Evolutionary conservation across 164 flowering plant species (phyloP), one percentile per base, ranked within the genome.

Genomic region (Liquidambar formosana): DNA sequence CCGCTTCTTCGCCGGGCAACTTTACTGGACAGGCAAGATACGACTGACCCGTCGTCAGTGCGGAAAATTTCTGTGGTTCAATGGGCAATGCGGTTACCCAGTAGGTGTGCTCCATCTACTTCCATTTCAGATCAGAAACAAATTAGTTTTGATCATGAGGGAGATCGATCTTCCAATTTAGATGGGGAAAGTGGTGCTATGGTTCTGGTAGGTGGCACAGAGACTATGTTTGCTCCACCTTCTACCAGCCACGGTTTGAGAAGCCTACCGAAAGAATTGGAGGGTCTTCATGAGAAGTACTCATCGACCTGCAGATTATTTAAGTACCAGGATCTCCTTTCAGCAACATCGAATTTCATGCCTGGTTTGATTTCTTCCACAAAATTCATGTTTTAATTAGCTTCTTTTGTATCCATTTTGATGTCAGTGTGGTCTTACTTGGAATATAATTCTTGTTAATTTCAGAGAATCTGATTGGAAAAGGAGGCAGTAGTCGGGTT

Each of bases 401-500:
- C 33, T 18, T 58, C 15, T 11, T 33, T 2, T 33, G 6, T 33
- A 33, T 33, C 0, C 23, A 33, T 2, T 16, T 11, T 38, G 15
- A 67, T 58, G 14, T 47, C 1, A 22, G 19, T 21, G 45, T 57
- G 15, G 46, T 46, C n/a, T 41, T 67, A 16, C 8, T 45, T 25
- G n/a, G 14, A 43, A 23, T 22, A 27, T 1, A 14, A 41, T 18
- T 57, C 4, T 70, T 16, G 65, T 49, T 70, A 43, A 49, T 75
- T 54, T 14, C 87, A 96, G 99, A 81, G 70, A 89, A 89, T 71
- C 70, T 96, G 87, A 80, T 96, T 66, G 99, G 99, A 28, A 90
- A 79, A 74, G 99, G 99, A 61, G 99, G 99, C 23, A 89, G 82
- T 75, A 93, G 99, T 67, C 77, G 61, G 66, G 99, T 96, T 73